phyloP scores from a whole-genome alignment of 129 eudicot species.

The Silybum marianum region DNA sequence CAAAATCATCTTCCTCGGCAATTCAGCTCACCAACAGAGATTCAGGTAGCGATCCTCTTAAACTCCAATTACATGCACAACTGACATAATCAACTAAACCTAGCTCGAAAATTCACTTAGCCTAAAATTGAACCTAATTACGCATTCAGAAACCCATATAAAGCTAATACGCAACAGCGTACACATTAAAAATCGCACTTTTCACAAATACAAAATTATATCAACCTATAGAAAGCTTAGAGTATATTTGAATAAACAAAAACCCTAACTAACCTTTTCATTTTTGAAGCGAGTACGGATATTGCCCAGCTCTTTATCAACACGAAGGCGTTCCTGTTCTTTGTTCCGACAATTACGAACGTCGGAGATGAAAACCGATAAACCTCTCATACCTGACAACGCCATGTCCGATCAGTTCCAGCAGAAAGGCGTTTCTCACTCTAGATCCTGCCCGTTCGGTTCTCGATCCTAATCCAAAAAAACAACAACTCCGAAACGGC shows the following conservation, averaged over 20 bases:
- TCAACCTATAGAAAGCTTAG: neutral
- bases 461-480: slow-evolving; percentile 17
- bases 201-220: neutral
- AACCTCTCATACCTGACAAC: slow-evolving; percentile 96
- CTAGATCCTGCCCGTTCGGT: slow-evolving; percentile 57
- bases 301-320: slow-evolving; percentile 96
- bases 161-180: neutral
- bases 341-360: slow-evolving; percentile 97
- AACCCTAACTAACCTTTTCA: slow-evolving; percentile 76
- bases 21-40: slow-evolving; percentile 8
- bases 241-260: neutral
- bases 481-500: slow-evolving; percentile 1
- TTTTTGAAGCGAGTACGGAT: slow-evolving; percentile 89
- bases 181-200: neutral
- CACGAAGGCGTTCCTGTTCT: slow-evolving; percentile 93
- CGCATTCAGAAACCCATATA: neutral
- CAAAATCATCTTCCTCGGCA: neutral
- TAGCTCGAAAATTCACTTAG: neutral
- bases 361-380: slow-evolving; percentile 93
- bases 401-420: slow-evolving; percentile 80
- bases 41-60: neutral
- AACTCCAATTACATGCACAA: neutral
- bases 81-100: slow-evolving; percentile 11
- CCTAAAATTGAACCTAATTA: slow-evolving; percentile 20
- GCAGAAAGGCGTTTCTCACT: slow-evolving; percentile 24